Base-by-base conservation (phyloP, 75 land plant genomes). In the Picea sitchensis region DNA sequence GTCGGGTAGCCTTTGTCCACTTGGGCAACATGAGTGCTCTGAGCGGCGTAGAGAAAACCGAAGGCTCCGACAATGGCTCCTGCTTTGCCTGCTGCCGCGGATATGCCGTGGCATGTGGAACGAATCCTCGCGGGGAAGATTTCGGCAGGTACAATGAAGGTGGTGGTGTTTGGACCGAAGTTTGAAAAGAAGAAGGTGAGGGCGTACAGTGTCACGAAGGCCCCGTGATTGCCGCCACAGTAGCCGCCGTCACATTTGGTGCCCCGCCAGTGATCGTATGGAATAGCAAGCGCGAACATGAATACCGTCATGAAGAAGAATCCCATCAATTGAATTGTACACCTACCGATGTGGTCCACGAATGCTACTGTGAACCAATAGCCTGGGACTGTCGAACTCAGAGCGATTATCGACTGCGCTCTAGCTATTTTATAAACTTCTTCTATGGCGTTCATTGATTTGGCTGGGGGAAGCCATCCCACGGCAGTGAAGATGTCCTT, bases 101-200 rank as follows among this genome's bases (percentile, higher is more conserved):
- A 47, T 47, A 47, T 47, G 9, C 54, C 89, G 82, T 86, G 89
- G 79, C 90, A 88, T 12, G 90, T 88, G 36, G 90, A 82, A 14
- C 90, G 72, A 34, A 88, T 31, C 47, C 88, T 72, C 54, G 89
- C 89, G 36, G 89, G 89, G 80, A 87, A 87, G 23, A 87, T 59
- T 84, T 88, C 90, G 1, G 90, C 88, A 59, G 90, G 88, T 34
- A 88, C 89, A 62, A 88, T 80, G 80, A 86, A 86, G 4, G 90
- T 88, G 44, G 85, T 85, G 75, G 68, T 44, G 77, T 85, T 84
- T 15, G 82, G 83, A 21, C 81, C 83, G 30, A 82, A 82, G 61
- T 78, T 82, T 14, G 83, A n/a, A 14, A 82, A 82, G 61, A 83
- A 80, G 61, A 83, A 80, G 0, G 87, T 86, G 4, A 86, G 11